A percentile compares a stretch with the other conserved stretches of the same genome.
Conservation (phyloP, 495 filamentous ascomycete species). For the Penicilliopsis zonata region DNA sequence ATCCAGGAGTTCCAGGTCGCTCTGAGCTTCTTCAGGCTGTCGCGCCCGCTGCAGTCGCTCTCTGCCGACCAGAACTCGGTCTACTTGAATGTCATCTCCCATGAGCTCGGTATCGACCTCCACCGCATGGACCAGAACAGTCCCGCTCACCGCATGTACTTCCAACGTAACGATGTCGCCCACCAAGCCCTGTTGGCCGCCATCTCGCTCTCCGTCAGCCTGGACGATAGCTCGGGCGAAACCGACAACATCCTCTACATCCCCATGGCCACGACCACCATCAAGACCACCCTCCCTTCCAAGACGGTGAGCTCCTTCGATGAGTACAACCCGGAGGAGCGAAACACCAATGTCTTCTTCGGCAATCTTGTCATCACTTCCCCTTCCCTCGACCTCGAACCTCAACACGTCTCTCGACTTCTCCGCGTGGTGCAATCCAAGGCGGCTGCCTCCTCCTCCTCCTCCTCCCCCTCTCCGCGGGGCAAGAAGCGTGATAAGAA, state of each 20-base stretch:
- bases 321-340: slow-evolving; percentile 64
- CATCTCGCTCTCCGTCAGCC: slow-evolving; percentile 78
- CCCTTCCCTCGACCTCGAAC: slow-evolving; percentile 89
- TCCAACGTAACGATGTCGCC: slow-evolving; percentile 81
- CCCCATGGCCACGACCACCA: slow-evolving; percentile 94
- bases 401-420: slow-evolving; percentile 78
- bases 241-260: slow-evolving; percentile 84
- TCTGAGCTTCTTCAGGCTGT: slow-evolving; percentile 80
- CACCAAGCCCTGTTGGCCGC: slow-evolving; percentile 91
- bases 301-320: slow-evolving; percentile 78
- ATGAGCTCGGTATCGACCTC: slow-evolving; percentile 88
- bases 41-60: slow-evolving; percentile 57
- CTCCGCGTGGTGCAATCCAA: slow-evolving; percentile 57
- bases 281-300: slow-evolving; percentile 87
- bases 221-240: slow-evolving; percentile 78
- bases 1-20: slow-evolving; percentile 96
- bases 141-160: slow-evolving; percentile 98
- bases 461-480: too few species aligned
- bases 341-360: slow-evolving; percentile 93
- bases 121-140: slow-evolving; percentile 88
- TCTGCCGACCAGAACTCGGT: slow-evolving; percentile 55
- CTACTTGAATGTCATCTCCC: slow-evolving; percentile 80
- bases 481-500: slow-evolving; percentile 37
- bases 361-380: slow-evolving; percentile 94
- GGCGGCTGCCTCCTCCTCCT: slow-evolving; percentile 36